phyloP scores from a whole-genome alignment of 441 rosid species.

The Aquilaria agallochum region DNA sequence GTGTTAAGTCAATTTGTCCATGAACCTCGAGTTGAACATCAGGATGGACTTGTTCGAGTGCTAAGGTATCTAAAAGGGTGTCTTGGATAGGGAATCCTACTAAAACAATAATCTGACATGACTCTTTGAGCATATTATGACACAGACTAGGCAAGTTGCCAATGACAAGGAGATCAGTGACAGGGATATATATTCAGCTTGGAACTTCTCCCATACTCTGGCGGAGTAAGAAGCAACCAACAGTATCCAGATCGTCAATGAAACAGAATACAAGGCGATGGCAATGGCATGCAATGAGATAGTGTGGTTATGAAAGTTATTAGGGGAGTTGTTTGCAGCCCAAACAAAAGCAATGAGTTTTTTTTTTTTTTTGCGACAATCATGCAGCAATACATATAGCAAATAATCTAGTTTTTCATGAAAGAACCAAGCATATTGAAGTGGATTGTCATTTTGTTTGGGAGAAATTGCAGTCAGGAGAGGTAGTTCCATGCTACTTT shows the following conservation, averaged over 20 bases:
- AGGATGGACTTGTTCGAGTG: no score
- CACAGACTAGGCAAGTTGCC: not conserved
- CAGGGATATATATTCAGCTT: not conserved
- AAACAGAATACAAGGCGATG: not conserved
- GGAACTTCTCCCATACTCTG: not conserved
- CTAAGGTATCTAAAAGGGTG: no score
- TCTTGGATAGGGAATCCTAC: not conserved
- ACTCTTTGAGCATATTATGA: not conserved
- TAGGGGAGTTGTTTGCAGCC: not conserved
- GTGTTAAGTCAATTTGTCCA: not conserved
- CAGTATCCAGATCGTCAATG: not conserved
- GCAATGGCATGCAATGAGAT: not conserved
- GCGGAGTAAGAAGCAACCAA: not conserved
- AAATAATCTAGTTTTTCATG: not conserved
- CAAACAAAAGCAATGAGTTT: not conserved
- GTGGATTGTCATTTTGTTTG: not conserved
- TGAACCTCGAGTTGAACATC: not conserved
- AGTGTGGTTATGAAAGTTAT: not conserved
- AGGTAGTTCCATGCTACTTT: not conserved
- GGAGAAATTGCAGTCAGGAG: not conserved
- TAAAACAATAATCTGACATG: not conserved
- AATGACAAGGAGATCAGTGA: no score
- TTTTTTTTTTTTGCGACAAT: not conserved
- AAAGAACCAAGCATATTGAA: not conserved
- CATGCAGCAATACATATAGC: not conserved